Evolutionary conservation across 345 rosid genomes (phyloP).

Genomic region (Eucalyptus cloeziana): DNA sequence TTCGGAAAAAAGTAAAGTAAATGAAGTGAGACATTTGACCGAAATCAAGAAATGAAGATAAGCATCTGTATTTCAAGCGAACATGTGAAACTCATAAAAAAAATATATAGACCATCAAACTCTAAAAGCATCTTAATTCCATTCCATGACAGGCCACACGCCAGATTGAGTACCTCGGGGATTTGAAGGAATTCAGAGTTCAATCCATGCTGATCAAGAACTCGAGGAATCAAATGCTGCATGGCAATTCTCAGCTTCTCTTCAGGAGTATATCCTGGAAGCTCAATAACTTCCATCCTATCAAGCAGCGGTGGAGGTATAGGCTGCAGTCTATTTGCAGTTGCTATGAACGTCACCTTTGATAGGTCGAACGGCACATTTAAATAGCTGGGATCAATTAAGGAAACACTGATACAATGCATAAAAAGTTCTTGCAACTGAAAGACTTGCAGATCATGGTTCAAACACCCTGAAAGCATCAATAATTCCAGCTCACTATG

Average conservation of each 20-base stretch:
- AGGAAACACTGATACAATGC: slow-evolving; percentile 17
- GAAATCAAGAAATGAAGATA: neutral
- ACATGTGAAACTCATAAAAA: neutral
- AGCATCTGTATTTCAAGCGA: neutral
- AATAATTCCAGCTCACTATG: neutral
- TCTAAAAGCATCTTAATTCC: neutral
- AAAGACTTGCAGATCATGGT: neutral
- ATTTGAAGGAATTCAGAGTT: slow-evolving; percentile 78
- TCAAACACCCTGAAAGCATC: neutral
- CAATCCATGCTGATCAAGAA: slow-evolving; percentile 92
- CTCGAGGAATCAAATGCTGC: slow-evolving; percentile 92
- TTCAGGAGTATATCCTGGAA: slow-evolving; percentile 95
- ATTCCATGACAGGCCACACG: neutral
- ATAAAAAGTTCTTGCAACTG: neutral
- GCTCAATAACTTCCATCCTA: slow-evolving; percentile 97
- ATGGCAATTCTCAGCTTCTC: slow-evolving; percentile 93
- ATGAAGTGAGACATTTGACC: neutral
- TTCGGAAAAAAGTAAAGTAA: neutral
- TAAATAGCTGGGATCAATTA: slow-evolving; percentile 69
- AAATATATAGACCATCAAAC: neutral
- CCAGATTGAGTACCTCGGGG: slow-evolving; percentile 60
- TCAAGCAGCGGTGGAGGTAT: slow-evolving; percentile 94
- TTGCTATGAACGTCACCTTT: slow-evolving; percentile 87
- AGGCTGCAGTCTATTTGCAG: slow-evolving; percentile 91
- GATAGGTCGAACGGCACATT: slow-evolving; percentile 98